Conservation (phyloP, 2,329 filamentous ascomycete genomes). For the Apiospora arundinis region DNA sequence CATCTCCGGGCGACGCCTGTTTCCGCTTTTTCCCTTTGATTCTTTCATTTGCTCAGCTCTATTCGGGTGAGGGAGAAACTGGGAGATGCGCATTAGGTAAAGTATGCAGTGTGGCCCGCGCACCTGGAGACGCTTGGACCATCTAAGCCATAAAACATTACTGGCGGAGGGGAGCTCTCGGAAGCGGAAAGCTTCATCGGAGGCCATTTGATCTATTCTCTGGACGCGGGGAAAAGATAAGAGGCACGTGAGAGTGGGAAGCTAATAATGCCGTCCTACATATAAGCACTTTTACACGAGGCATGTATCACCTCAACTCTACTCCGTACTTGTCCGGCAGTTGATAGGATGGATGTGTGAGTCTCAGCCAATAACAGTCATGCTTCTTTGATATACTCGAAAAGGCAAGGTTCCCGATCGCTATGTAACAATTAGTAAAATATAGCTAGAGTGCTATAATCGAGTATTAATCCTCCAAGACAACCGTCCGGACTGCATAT, state of each 20-base stretch:
- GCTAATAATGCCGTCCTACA: neutral
- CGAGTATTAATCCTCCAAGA: neutral
- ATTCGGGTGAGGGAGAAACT: neutral
- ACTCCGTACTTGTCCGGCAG: neutral
- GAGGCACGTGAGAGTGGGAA: slow-evolving; percentile 5
- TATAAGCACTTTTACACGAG: neutral
- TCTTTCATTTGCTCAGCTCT: slow-evolving; percentile 13
- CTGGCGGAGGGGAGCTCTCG: neutral
- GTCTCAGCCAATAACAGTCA: neutral
- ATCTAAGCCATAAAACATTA: neutral
- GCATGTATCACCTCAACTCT: slow-evolving; percentile 16
- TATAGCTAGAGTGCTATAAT: too few relatives aligned
- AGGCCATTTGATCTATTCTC: neutral
- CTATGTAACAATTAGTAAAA: neutral
- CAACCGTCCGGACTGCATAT: too few relatives aligned
- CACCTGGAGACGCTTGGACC: neutral
- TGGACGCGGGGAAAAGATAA: neutral
- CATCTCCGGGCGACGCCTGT: slow-evolving; percentile 1
- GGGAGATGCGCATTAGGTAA: neutral
- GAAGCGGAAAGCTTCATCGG: neutral
- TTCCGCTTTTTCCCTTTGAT: slow-evolving; percentile 6
- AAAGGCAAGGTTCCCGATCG: neutral
- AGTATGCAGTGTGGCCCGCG: slow-evolving; percentile 15
- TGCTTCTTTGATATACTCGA: neutral
- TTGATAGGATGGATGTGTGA: neutral